Base-by-base conservation (phyloP, 2,329 filamentous ascomycete genomes). In the Bipolaris cookei region DNA sequence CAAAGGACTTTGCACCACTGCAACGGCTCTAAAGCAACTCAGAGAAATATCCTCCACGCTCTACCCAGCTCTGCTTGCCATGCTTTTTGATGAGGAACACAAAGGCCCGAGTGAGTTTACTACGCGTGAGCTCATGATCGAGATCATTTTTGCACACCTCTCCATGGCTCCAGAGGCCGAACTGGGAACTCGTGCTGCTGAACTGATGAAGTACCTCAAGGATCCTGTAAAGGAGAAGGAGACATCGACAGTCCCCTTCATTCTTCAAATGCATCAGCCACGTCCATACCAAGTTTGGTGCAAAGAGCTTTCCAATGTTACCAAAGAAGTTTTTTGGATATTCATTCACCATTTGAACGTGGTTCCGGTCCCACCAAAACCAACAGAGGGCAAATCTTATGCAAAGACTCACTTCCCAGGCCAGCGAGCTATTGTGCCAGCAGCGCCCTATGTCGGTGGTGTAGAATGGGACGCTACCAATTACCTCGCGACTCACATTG, bases 381-480 rank as follows among this genome's bases (percentile, higher is more conserved):
- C 66, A 21, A 54, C 62, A 0, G 47, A 56, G 1, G 67, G 69
- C 11, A 61, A 59, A 69, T 70, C 71, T 21, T 84, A 84, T 64
- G 82, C 82, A 45, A 90, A 82, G 46, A 83, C 84, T 16, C 86
- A 93, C 77, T 98, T 97, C 73, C 94, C 95, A 0, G 86, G 88
- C 44, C 90, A 93, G 65, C 88, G 92, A 0, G 90, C 93, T 3
- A 95, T 95, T 0, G 92, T 98, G 0, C 92, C 94, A 23, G 94
- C 95, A 14, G 94, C 94, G 4, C 94, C 94, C 0, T 98, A 98
- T 72, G 93, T 98, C 39, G 95, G 95, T 46, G 94, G 95, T 51
- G 95, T 98, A 8, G 95, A 99, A 77, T 98, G 95, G 95, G 95
- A 98, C 73, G 95, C 95, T 2, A 98, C 95, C 8, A 97, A 97